Base-by-base conservation (phyloP, 2,329 filamentous ascomycete genomes). In the Exserohilum turcica region DNA sequence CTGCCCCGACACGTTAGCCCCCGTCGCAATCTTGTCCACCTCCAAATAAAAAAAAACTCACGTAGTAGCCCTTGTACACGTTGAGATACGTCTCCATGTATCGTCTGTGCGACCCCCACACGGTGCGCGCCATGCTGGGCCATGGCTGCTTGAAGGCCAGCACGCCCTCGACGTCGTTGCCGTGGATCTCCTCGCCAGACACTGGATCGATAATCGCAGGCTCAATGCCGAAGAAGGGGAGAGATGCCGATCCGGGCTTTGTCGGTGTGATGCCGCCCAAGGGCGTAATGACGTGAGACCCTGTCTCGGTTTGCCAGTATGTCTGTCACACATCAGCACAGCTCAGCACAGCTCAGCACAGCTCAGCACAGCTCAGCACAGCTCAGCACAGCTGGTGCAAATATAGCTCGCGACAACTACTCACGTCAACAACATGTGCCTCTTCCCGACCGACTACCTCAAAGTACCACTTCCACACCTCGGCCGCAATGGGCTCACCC, bases 401-500 rank as follows among this genome's bases (percentile, higher is more conserved):
- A 12, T 6, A 15, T 10, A 16, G 38, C 19, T n/a, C 29, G 13
- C 3, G 33, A 37, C 19, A 50, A 85, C 91, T 84, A 85, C 91
- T 84, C 81, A 96, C 92, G 75, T 99, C 94, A 49, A 97, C 88
- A 75, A 99, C 83, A 72, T 99, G 94, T 43, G 91, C 89, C 76
- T 96, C 88, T 77, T 93, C 88, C 82, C 92, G 95, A 71, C 94
- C 94, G 47, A 99, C 92, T 64, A 89, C 84, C 77, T 97, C 92
- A 74, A 92, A 93, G 79, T 97, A 99, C 94, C 94, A 99, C 80
- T 97, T 97, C 94, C 94, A 99, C 54, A 99, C 90, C 77, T 99
- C 94, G 18, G 93, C 91, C 15, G 94, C 93, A 68, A 99, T 99
- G 33, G 94, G 94, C 80, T 99, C 94, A 64, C 94, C 94, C 53